A percentile compares a stretch with the other conserved stretches of the same genome.
Conservation (phyloP, 805 yeast species). For the Candida germanica region DNA sequence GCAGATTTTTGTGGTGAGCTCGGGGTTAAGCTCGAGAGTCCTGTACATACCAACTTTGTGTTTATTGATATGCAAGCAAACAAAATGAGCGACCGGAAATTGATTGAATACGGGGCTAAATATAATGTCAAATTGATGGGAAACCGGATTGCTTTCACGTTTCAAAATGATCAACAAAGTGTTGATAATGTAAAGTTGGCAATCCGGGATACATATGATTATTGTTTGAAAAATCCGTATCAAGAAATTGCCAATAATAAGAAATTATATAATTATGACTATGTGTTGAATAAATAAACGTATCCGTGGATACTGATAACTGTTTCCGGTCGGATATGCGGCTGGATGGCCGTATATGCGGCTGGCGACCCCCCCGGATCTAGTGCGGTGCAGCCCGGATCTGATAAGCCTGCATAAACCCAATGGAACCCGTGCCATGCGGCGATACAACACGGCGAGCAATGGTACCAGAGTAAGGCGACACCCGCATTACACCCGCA, state of each 20-base stretch:
- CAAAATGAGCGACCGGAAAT: conserved; percentile 25
- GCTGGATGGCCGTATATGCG: too few species aligned
- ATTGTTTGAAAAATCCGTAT: conserved; percentile 53
- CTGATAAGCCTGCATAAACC: too few species aligned
- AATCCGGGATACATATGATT: conserved; percentile 54
- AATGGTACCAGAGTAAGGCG: too few species aligned
- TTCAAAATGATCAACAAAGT: conserved; percentile 31
- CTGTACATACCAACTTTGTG: conserved; percentile 41
- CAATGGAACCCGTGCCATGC: too few species aligned
- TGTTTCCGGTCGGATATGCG: too few species aligned
- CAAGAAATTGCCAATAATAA: conserved; percentile 16
- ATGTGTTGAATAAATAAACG: too few species aligned
- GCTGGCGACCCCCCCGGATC: too few species aligned
- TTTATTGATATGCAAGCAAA: conserved; percentile 33
- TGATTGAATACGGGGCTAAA: conserved; percentile 44
- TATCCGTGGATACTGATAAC: too few species aligned
- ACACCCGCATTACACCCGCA: too few species aligned
- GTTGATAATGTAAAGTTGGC: conserved; percentile 41
- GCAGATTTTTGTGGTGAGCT: conserved; percentile 27
- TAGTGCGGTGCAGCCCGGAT: too few species aligned
- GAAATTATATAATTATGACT: conserved; percentile 22
- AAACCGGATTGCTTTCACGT: conserved; percentile 36
- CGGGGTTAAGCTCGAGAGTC: conserved; percentile 32
- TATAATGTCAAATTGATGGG: conserved; percentile 67
- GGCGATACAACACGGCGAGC: too few species aligned